Conservation (phyloP, 148 eudicot species). For the Chenopodium quinoa region DNA sequence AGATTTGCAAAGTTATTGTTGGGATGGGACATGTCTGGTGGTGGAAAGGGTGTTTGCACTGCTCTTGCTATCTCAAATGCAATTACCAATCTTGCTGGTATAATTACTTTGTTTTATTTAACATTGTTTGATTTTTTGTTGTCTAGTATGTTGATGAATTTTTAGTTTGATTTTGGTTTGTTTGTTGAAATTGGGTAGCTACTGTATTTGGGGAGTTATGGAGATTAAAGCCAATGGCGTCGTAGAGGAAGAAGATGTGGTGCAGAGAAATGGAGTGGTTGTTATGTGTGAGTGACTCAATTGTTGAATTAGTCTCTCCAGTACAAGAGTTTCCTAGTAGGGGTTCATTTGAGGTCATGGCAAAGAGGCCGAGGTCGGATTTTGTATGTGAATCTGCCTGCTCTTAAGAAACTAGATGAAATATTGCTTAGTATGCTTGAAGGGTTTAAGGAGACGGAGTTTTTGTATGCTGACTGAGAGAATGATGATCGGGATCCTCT, state of each 20-base stretch:
- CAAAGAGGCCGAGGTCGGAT: conserved; percentile 78
- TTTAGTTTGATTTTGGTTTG: conserved; percentile 4
- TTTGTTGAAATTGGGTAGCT: conserved; percentile 40
- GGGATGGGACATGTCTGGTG: too few relatives aligned
- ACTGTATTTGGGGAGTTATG: conserved; percentile 89
- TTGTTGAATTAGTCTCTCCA: conserved; percentile 88
- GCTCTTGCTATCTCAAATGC: too few relatives aligned
- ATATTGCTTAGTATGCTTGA: conserved; percentile 81
- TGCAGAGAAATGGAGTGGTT: conserved; percentile 95
- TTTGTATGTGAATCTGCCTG: conserved; percentile 80
- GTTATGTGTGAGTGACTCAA: conserved; percentile 83
- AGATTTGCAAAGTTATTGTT: too few relatives aligned
- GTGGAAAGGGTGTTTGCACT: too few relatives aligned
- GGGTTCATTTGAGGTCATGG: conserved; percentile 84
- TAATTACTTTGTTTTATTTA: too few relatives aligned
- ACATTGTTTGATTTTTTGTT: too few relatives aligned
- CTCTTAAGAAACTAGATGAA: conserved; percentile 82
- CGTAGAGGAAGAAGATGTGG: conserved; percentile 84
- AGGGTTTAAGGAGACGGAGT: conserved; percentile 79
- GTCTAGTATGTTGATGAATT: neutral
- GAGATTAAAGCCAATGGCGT: conserved; percentile 88
- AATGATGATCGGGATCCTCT: conserved; percentile 38
- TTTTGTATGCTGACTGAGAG: conserved; percentile 66
- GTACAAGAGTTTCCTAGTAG: conserved; percentile 77
- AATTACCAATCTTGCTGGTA: too few relatives aligned